A percentile compares a stretch with the other conserved stretches of the same genome.
phyloP scores from a whole-genome alignment of 73 alveolate species.

The Tetrahymena malaccensis region DNA sequence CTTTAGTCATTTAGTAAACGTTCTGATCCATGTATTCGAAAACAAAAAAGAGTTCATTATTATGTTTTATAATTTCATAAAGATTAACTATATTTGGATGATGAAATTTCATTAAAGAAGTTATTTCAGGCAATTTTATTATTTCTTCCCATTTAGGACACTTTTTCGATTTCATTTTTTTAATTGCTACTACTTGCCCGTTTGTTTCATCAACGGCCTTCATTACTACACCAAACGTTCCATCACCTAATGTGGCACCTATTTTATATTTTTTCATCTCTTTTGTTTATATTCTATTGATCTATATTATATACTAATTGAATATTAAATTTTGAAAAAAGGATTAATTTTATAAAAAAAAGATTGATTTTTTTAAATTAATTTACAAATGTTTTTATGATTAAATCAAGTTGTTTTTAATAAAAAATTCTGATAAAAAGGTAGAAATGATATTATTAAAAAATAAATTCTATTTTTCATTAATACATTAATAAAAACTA shows the following conservation, averaged over 20 bases:
- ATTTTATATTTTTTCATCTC: constrained; percentile 39
- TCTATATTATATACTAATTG: background rate
- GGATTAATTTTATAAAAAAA: background rate
- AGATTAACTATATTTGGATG: constrained; percentile 91
- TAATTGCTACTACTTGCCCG: constrained; percentile 71
- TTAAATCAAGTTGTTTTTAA: too few relatives aligned
- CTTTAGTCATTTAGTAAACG: constrained; percentile 87
- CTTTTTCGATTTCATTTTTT: constrained; percentile 53
- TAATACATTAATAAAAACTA: too few relatives aligned
- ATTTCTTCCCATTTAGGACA: constrained; percentile 90
- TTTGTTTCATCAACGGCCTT: constrained; percentile 72
- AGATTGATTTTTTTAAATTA: background rate
- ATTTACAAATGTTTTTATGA: too few relatives aligned
- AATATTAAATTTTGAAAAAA: background rate
- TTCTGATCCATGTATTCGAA: constrained; percentile 96
- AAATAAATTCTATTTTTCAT: too few relatives aligned
- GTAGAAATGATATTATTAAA: too few relatives aligned
- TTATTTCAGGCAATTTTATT: constrained; percentile 76
- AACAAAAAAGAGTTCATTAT: constrained; percentile 92
- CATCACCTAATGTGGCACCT: constrained; percentile 57
- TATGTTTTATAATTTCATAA: constrained; percentile 76
- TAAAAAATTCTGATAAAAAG: too few relatives aligned
- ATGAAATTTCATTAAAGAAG: constrained; percentile 73
- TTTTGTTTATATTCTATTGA: background rate
- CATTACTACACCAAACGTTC: constrained; percentile 77